Conservation (phyloP, 768 basidiomycete species). For the Leucogyrophana mollusca region DNA sequence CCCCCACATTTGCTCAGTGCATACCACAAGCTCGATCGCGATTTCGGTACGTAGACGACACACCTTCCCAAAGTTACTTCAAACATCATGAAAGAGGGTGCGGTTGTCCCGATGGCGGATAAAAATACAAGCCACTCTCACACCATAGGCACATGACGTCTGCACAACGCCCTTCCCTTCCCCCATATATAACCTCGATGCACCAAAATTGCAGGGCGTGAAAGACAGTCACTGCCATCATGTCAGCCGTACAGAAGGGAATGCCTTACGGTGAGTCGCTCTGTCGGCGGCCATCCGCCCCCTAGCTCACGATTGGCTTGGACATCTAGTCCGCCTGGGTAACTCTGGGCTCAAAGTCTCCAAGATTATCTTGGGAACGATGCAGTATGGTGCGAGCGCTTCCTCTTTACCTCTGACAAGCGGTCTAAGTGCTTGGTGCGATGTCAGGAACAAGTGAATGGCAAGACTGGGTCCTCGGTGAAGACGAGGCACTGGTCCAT, state of each 20-base stretch:
- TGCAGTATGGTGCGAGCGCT: slow-evolving; percentile 26
- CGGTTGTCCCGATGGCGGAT: background rate
- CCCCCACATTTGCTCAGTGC: no score
- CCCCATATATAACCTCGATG: background rate
- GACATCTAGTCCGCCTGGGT: slow-evolving; percentile 39
- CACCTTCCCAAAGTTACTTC: no score
- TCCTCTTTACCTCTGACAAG: background rate
- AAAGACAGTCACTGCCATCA: background rate
- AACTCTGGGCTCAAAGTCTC: slow-evolving; percentile 40
- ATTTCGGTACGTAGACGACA: no score
- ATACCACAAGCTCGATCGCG: no score
- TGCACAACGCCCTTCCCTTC: background rate
- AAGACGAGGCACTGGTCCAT: slow-evolving; percentile 36
- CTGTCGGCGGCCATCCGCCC: background rate
- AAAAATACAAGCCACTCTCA: background rate
- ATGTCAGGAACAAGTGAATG: slow-evolving; percentile 10
- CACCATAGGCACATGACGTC: background rate
- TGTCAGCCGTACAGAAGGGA: slow-evolving; percentile 2
- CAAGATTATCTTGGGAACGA: slow-evolving; percentile 36
- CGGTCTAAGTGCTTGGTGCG: background rate
- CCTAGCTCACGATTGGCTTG: background rate
- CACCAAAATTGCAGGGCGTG: background rate
- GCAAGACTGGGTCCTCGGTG: slow-evolving; percentile 33
- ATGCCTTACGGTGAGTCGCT: slow-evolving; percentile 3
- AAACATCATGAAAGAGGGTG: no score